Percentiles rank a stretch among this genome's conserved stretches.
These are phyloP conservation scores for Akanthomyces uredinophilus DNA, from an alignment of 2,329 filamentous ascomycete genomes.

Conservation along the genomic window DNA sequence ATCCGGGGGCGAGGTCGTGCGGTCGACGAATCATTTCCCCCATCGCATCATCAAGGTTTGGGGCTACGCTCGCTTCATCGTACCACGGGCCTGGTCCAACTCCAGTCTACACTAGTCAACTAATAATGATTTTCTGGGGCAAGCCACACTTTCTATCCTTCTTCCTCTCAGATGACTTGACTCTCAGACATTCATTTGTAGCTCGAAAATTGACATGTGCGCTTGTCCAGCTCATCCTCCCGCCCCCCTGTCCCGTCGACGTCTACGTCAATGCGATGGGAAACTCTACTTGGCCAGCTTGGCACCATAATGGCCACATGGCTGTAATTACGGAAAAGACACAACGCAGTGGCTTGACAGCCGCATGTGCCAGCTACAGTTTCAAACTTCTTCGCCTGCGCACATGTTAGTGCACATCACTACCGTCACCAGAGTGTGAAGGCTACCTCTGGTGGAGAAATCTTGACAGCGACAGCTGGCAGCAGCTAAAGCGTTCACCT, in stretches of 20 bases:
- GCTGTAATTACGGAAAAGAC: background rate
- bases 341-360: background rate
- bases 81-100: background rate
- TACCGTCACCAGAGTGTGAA: background rate
- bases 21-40: background rate
- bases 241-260: background rate
- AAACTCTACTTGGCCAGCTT: background rate
- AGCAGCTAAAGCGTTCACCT: too few species aligned
- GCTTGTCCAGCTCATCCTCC: background rate
- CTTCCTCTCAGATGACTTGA: background rate
- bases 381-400: background rate
- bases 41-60: constrained; percentile 8
- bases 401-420: background rate
- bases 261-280: constrained; percentile 1
- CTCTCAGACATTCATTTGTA: constrained; percentile 3
- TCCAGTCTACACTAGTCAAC: background rate
- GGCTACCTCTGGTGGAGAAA: background rate
- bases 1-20: background rate
- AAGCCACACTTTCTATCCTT: background rate
- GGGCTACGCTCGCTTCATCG: constrained; percentile 5
- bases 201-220: constrained; percentile 6
- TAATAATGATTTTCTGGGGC: constrained; percentile 4
- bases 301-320: background rate
- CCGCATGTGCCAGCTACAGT: background rate
- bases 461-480: too few species aligned